Conservation (phyloP, 192 early-diverging fungal species). For the Entophlyctis helioformis region DNA sequence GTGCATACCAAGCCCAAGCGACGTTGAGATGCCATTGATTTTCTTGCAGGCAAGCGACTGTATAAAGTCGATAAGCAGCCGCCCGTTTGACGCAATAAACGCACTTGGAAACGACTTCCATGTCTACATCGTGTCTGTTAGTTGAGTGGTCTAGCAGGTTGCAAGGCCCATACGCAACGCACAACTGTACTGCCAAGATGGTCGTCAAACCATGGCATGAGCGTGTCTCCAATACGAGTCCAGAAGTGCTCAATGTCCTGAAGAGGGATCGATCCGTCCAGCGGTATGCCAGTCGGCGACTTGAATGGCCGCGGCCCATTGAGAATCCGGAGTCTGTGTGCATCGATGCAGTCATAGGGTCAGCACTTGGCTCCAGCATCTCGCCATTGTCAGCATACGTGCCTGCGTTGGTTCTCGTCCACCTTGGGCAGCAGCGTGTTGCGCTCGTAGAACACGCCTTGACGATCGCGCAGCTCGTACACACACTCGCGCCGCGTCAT, state of each 20-base stretch:
- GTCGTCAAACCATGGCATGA: conserved; percentile 30
- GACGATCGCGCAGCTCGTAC: conserved; percentile 4
- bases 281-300: conserved; percentile 24
- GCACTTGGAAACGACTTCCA: conserved; percentile 10
- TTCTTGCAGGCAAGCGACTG: conserved; percentile 30
- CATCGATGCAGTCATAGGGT: too few species aligned
- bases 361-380: too few species aligned
- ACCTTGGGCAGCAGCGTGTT: conserved; percentile 1
- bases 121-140: conserved; percentile 7
- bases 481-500: conserved; percentile 1
- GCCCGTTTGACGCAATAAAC: conserved; percentile 9
- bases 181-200: conserved; percentile 11
- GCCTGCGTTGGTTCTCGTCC: conserved; percentile 17
- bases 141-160: too few species aligned
- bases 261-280: conserved; percentile 11
- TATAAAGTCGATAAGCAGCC: conserved; percentile 20
- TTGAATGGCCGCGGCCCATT: conserved; percentile 10
- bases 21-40: not conserved
- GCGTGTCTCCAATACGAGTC: conserved; percentile 8
- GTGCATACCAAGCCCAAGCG: too few species aligned
- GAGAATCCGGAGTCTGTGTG: conserved; percentile 20
- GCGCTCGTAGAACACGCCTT: conserved; percentile 6
- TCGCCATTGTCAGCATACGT: too few species aligned
- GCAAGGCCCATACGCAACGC: not conserved
- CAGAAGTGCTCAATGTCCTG: conserved; percentile 7